These are phyloP conservation scores for Castanospermum australe DNA, from an alignment of 306 rosid species.

Conservation along the genomic window DNA sequence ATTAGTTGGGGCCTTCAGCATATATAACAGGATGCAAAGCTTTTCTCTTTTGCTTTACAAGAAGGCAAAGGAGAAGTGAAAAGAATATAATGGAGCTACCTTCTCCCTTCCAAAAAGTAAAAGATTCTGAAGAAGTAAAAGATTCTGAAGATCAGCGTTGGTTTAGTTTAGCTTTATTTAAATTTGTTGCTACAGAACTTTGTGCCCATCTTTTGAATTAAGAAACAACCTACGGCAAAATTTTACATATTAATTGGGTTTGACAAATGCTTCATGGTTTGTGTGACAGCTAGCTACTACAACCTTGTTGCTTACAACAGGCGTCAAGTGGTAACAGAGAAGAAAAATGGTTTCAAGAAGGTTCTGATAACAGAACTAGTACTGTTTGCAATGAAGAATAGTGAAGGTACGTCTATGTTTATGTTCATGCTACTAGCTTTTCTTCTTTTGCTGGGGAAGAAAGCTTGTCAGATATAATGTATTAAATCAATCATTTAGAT, in stretches of 20 bases:
- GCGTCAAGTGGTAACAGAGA: conserved; percentile 41
- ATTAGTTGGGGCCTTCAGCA: not conserved
- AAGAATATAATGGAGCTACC: conserved; percentile 45
- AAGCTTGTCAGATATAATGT: too few relatives aligned
- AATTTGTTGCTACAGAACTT: not conserved
- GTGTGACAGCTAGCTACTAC: conserved; percentile 61
- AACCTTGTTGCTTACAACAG: conserved; percentile 50
- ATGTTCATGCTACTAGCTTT: too few relatives aligned
- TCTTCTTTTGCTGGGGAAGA: too few relatives aligned
- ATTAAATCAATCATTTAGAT: too few relatives aligned
- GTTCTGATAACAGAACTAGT: conserved; percentile 33
- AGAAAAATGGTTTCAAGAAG: conserved; percentile 47
- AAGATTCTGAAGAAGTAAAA: conserved; percentile 38
- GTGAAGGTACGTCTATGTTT: conserved; percentile 42
- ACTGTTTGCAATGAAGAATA: conserved; percentile 61
- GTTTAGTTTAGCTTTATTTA: not conserved
- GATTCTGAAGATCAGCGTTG: conserved; percentile 5
- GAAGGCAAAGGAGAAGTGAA: not conserved
- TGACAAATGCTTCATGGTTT: not conserved
- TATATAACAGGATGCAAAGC: not conserved
- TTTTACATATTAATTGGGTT: too few relatives aligned
- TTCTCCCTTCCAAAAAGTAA: conserved; percentile 62
- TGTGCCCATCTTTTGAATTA: not conserved
- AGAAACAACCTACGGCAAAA: not conserved
- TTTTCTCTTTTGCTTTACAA: not conserved